Conservation (phyloP, 495 filamentous ascomycete genomes). For the Aspergillus funiculosus region DNA sequence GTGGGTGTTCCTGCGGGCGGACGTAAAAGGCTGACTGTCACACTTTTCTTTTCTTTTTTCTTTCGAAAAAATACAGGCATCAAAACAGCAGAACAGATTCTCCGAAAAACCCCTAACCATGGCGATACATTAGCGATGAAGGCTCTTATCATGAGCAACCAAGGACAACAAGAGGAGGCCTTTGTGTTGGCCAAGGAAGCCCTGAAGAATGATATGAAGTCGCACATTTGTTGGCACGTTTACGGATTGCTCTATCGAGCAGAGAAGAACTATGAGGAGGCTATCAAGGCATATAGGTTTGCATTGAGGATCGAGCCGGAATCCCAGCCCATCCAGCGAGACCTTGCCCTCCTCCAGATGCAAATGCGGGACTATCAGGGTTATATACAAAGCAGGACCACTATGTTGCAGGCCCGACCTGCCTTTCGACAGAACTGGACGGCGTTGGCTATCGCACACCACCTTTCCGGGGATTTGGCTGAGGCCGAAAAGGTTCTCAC, state of each 20-base stretch:
- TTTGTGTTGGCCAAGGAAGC: constrained; percentile 89
- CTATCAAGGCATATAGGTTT: constrained; percentile 97
- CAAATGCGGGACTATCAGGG: constrained; percentile 96
- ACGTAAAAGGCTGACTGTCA: constrained; percentile 12
- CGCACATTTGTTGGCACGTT: constrained; percentile 98
- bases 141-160: constrained; percentile 88
- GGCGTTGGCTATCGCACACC: constrained; percentile 84
- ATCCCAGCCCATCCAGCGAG: constrained; percentile 86
- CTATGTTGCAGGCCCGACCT: constrained; percentile 79
- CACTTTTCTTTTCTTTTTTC: constrained; percentile 17
- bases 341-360: constrained; percentile 86
- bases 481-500: constrained; percentile 87
- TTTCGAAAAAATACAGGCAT: constrained; percentile 50
- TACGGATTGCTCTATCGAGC: constrained; percentile 92
- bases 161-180: constrained; percentile 86
- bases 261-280: constrained; percentile 95
- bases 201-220: constrained; percentile 92
- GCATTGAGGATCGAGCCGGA: constrained; percentile 89
- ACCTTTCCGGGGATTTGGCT: constrained; percentile 73
- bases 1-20: constrained; percentile 11
- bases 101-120: constrained; percentile 90
- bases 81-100: constrained; percentile 89
- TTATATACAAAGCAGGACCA: constrained; percentile 77
- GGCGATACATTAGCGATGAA: constrained; percentile 99
- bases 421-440: constrained; percentile 89